Percentiles rank a stretch among this genome's conserved stretches.
These are phyloP conservation scores for Kregervanrija pseudodelftensis DNA, from an alignment of 805 yeast species.

Conservation along the genomic window DNA sequence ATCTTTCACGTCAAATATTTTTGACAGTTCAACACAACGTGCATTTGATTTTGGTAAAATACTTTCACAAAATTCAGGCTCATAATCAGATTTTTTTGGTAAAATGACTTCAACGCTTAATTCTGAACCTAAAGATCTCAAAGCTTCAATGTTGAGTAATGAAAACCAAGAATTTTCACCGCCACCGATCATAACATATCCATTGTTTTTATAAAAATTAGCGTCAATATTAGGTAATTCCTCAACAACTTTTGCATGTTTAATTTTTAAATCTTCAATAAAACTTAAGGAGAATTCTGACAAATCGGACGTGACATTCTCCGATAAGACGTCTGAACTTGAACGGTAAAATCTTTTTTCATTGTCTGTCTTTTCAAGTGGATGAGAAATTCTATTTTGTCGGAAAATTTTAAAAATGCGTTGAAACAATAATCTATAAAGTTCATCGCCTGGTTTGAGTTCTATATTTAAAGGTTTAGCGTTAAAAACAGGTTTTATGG, in stretches of 20 bases:
- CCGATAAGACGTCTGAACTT: slow-evolving; percentile 7
- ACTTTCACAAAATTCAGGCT: slow-evolving; percentile 25
- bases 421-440: too few relatives aligned
- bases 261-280: slow-evolving; percentile 34
- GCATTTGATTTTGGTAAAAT: slow-evolving; percentile 35
- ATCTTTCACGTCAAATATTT: slow-evolving; percentile 27
- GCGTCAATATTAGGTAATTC: slow-evolving; percentile 36
- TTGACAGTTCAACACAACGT: slow-evolving; percentile 33
- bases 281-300: slow-evolving; percentile 30
- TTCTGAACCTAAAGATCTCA: slow-evolving; percentile 35
- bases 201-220: slow-evolving; percentile 20
- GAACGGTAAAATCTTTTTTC: too few relatives aligned
- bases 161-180: slow-evolving; percentile 36
- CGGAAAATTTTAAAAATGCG: too few relatives aligned
- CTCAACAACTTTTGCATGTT: slow-evolving; percentile 40
- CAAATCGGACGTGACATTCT: slow-evolving; percentile 1
- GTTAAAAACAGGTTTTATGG: too few relatives aligned
- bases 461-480: too few relatives aligned
- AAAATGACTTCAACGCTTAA: slow-evolving; percentile 27
- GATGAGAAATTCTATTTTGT: too few relatives aligned
- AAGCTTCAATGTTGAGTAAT: slow-evolving; percentile 30
- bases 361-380: too few relatives aligned
- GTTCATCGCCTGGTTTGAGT: too few relatives aligned
- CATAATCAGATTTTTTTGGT: slow-evolving; percentile 13
- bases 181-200: slow-evolving; percentile 37